Conservation (phyloP, 805 yeast genomes). For the Starmerella sirachaensis region DNA sequence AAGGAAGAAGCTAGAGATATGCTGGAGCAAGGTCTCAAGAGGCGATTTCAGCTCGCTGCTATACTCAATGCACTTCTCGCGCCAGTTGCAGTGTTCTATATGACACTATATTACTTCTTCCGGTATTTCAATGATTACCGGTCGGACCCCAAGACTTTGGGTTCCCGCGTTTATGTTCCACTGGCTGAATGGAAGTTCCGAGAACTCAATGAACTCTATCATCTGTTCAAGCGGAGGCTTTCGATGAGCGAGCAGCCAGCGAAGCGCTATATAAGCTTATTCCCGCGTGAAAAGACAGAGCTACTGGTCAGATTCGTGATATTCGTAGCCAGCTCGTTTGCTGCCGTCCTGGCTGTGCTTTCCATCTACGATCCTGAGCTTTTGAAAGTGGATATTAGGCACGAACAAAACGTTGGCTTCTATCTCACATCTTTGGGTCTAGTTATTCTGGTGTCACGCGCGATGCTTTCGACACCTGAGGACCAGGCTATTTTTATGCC, state of each 20-base stretch:
- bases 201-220: constrained; percentile 87
- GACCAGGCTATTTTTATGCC: constrained; percentile 78
- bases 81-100: constrained; percentile 77
- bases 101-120: constrained; percentile 72
- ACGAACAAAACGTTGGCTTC: constrained; percentile 69
- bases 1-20: constrained; percentile 58
- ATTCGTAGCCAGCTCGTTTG: constrained; percentile 76
- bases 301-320: constrained; percentile 47
- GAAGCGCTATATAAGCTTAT: constrained; percentile 71
- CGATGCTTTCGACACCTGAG: constrained; percentile 42
- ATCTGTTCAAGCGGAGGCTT: constrained; percentile 68
- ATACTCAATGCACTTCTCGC: constrained; percentile 67
- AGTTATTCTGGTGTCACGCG: constrained; percentile 69
- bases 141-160: constrained; percentile 71
- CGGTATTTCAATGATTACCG: constrained; percentile 87
- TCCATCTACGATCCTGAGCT: constrained; percentile 79
- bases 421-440: constrained; percentile 85
- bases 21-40: constrained; percentile 55
- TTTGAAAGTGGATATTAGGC: constrained; percentile 75
- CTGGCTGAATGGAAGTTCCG: constrained; percentile 90
- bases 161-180: constrained; percentile 82
- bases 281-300: constrained; percentile 67
- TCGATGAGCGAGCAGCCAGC: constrained; percentile 72
- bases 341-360: constrained; percentile 71
- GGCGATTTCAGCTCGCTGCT: constrained; percentile 81